Evolutionary conservation across 2,329 filamentous ascomycete species (phyloP), one percentile per base, ranked within the genome.

Genomic region (Dryadomyces quercivorus): DNA sequence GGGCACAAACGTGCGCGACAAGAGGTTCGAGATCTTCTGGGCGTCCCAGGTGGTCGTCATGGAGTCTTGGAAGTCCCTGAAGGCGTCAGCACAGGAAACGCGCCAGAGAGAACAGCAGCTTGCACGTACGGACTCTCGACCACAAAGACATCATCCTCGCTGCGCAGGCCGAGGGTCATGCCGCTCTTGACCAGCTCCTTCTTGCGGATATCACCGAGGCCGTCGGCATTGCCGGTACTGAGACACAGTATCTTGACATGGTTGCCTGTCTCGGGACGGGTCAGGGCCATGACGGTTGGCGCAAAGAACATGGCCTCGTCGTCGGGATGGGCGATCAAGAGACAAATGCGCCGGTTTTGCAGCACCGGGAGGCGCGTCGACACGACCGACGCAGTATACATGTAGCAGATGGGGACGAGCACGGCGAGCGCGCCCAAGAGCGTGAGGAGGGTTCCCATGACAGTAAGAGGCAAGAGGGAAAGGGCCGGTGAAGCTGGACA

Each of bases 241-340:
- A 98, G 73, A 71, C 93, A 98, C 55, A 97, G 72, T 59, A 98
- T 95, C 71, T 94, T 93, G 65, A 98, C 78, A 66, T 94, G 89
- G 70, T 98, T 97, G 4, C 88, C 86, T 20, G 85, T 76, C 56
- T 84, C 81, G 4, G 89, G 88, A 15, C 80, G 76, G 18, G 90
- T 92, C 56, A 98, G 78, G n/a, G 87, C 83, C 62, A 94, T 77
- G 15, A 97, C 76, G 0, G 89, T 87, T 0, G 93, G 93, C 59
- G 90, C 83, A 71, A 98, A 98, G 76, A 98, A 98, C 93, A 98
- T 98, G 68, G 92, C 93, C 74, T 98, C 93, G 65, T 98, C 93
- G 70, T 98, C 93, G 0, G 93, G 93, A 71, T 98, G 93, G 21
- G 93, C 93, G 64, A 98, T 97, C 54, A 98, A 76, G 53, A 98